Evolutionary conservation across 495 filamentous ascomycete species (phyloP).

Genomic region (Penicillium pulvis): DNA sequence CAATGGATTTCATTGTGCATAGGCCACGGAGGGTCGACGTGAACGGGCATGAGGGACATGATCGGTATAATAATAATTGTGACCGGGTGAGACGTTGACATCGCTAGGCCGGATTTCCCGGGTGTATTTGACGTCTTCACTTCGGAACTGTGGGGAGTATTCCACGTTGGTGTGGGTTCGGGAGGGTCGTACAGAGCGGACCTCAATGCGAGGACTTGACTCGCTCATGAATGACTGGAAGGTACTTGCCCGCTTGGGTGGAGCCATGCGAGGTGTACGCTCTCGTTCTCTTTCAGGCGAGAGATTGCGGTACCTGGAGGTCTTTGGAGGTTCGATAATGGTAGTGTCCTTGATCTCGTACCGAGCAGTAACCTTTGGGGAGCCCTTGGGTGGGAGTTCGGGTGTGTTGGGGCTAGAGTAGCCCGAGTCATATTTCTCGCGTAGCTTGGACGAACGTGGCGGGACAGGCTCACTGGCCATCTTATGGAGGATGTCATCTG

Average conservation of each 20-base stretch:
- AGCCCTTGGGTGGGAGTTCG: conserved; percentile 31
- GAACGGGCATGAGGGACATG: conserved; percentile 17
- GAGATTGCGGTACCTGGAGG: conserved; percentile 22
- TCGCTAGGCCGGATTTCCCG: conserved; percentile 22
- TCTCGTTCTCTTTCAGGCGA: conserved; percentile 23
- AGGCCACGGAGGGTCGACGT: conserved; percentile 29
- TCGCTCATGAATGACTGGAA: conserved; percentile 11
- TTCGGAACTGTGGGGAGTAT: conserved; percentile 16
- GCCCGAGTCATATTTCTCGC: conserved; percentile 47
- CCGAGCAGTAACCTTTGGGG: conserved; percentile 37
- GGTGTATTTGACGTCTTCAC: conserved; percentile 23
- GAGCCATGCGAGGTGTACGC: conserved; percentile 13
- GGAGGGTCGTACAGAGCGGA: conserved; percentile 22
- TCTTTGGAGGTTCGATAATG: conserved; percentile 35
- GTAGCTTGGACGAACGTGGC: conserved; percentile 37
- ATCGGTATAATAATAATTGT: conserved; percentile 16
- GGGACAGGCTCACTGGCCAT: conserved; percentile 29
- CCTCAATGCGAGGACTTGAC: conserved; percentile 17
- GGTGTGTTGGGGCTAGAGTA: conserved; percentile 49
- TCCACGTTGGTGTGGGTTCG: conserved; percentile 22
- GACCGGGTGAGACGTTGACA: conserved; percentile 14
- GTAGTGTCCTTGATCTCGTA: conserved; percentile 39
- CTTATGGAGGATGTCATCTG: conserved; percentile 20
- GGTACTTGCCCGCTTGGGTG: conserved; percentile 25
- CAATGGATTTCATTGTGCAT: conserved; percentile 18